phyloP scores from a whole-genome alignment of 208 protist species.

The Leishmania major region DNA sequence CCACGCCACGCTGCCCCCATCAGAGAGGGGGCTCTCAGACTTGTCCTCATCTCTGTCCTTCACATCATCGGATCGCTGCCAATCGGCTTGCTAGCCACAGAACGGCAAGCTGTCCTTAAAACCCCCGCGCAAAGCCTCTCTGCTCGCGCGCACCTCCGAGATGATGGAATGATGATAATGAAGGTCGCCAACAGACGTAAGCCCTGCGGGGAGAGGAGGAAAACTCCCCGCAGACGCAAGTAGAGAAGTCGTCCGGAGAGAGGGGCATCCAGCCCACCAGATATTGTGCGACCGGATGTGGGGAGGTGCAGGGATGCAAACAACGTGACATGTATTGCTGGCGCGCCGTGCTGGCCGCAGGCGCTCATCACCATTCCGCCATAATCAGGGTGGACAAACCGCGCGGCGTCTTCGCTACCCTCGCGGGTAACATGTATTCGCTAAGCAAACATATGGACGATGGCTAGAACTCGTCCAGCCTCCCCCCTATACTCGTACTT shows the following conservation, averaged over 20 bases:
- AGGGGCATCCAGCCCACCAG: neutral
- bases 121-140: too few relatives aligned
- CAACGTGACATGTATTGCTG: neutral
- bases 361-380: neutral
- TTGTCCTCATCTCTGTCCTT: neutral
- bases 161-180: neutral
- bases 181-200: neutral
- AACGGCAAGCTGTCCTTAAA: neutral
- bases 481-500: neutral
- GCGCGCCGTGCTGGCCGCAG: neutral
- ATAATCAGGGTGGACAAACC: neutral
- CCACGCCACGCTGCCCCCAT: neutral
- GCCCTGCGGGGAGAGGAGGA: neutral
- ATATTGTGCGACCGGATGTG: neutral
- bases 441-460: neutral
- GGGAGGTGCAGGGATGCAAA: neutral
- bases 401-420: neutral
- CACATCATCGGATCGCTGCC: neutral
- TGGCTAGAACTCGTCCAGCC: neutral
- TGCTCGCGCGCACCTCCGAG: neutral
- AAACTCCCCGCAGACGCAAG: too few relatives aligned
- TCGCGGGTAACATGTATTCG: neutral
- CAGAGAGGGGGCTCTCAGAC: neutral
- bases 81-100: neutral
- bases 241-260: neutral